Base-by-base conservation (phyloP, 148 eudicot genomes). In the Camellia sinensis region DNA sequence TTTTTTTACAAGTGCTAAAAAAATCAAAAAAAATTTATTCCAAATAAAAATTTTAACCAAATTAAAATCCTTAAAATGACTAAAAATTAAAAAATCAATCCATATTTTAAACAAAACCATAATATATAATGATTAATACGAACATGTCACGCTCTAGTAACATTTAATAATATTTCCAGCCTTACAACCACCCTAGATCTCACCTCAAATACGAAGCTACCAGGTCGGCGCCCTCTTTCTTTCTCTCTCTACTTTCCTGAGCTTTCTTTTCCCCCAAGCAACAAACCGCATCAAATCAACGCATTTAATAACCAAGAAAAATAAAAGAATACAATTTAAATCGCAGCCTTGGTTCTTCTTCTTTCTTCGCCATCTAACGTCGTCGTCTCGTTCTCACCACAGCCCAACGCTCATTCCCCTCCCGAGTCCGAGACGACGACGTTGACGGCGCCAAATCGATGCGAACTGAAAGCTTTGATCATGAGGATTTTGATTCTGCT, bases 191-290 rank as follows among this genome's bases (percentile, higher is more conserved):
- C 45, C n/a, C 62, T 22, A 3, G 62, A 53, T 12, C 62, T 22
- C 13, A 53, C 60, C 60, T 9, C 41, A 4, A 53, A 29, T 29
- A 7, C 76, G 76, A 73, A 73, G 62, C 46, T 52, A 3, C 78
- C 4, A 64, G 57, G 67, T 81, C 75, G 83, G 67, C 69, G 41
- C 13, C 62, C 48, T 19, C 80, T 77, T 68, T 82, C 67, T 60
- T 67, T 74, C 68, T 75, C 54, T 61, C 54, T 61, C 68, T 44
- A 7, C 50, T 12, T 13, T 45, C 40, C 57, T 66, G 61, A 66
- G 40, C 73, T 82, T 71, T 1, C 84, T 82, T 82, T 82, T 45
- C 67, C 18, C 48, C 81, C 84, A 78, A 65, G 84, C 81, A 82
- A 77, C 11, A 29, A 40, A 44, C 65, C n/a, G 9, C 21, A 10